A percentile compares a stretch with the other conserved stretches of the same genome.
These are phyloP conservation scores for Guyanaporus albipodus DNA, from an alignment of 768 basidiomycete species.

Conservation along the genomic window DNA sequence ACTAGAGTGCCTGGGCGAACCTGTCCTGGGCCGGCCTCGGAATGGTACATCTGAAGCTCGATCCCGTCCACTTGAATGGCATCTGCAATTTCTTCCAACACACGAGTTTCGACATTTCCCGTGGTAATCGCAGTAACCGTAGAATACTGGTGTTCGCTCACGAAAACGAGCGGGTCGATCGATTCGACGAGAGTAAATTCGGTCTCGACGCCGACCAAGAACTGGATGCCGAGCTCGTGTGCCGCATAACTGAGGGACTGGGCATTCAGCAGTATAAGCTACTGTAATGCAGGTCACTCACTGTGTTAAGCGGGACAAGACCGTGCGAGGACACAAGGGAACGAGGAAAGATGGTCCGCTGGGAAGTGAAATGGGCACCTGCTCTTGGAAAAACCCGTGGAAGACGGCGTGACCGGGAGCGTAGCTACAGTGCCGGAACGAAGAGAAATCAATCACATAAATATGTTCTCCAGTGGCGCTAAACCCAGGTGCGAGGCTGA, in stretches of 20 bases:
- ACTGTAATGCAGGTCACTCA: neutral
- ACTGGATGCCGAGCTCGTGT: conserved; percentile 36
- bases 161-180: conserved; percentile 41
- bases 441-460: conserved; percentile 52
- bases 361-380: conserved; percentile 35
- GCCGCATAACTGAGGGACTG: conserved; percentile 31
- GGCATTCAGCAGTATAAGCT: neutral
- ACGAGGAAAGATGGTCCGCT: conserved; percentile 37
- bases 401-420: conserved; percentile 58
- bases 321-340: conserved; percentile 55
- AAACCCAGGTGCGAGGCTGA: conserved; percentile 48
- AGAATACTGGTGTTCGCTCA: conserved; percentile 47
- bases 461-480: conserved; percentile 53
- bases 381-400: conserved; percentile 69
- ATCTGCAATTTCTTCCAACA: conserved; percentile 58
- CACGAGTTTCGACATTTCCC: conserved; percentile 43
- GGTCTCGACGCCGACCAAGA: conserved; percentile 64
- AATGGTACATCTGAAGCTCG: conserved; percentile 64
- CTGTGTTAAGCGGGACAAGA: conserved; percentile 14
- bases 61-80: conserved; percentile 46
- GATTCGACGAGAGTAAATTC: conserved; percentile 66
- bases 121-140: conserved; percentile 35
- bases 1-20: conserved; percentile 24
- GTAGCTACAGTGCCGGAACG: conserved; percentile 51
- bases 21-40: conserved; percentile 70